Conservation (phyloP, 768 basidiomycete genomes). For the Phanerochaete carnosa region DNA sequence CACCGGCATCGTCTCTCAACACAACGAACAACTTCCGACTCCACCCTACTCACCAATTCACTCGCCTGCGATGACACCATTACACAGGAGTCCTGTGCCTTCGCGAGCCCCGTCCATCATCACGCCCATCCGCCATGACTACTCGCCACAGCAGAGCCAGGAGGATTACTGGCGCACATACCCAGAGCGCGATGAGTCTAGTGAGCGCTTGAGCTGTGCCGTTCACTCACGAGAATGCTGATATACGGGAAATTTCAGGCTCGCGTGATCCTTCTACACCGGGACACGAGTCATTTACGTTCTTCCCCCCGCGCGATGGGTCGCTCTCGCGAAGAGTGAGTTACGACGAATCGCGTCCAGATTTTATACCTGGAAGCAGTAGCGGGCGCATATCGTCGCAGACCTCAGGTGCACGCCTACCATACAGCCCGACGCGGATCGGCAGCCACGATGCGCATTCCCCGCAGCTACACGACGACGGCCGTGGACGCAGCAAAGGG, state of each 20-base stretch:
- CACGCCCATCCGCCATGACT: neutral
- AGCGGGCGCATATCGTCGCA: constrained; percentile 8
- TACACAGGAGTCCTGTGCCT: constrained; percentile 13
- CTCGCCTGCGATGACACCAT: constrained; percentile 21
- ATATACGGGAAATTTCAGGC: neutral
- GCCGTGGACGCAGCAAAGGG: constrained; percentile 35
- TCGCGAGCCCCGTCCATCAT: constrained; percentile 9
- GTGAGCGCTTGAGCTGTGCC: constrained; percentile 3
- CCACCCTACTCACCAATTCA: constrained; percentile 32
- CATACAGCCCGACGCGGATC: neutral
- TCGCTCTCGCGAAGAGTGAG: constrained; percentile 20
- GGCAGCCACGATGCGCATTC: neutral
- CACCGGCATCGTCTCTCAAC: constrained; percentile 26
- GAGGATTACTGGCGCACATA: constrained; percentile 18
- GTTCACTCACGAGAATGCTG: neutral
- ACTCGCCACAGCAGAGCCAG: constrained; percentile 17
- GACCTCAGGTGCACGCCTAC: neutral
- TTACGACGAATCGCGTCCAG: constrained; percentile 17
- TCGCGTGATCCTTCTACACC: constrained; percentile 1
- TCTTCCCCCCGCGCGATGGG: constrained; percentile 14
- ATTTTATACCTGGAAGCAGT: constrained; percentile 23
- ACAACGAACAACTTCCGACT: constrained; percentile 20
- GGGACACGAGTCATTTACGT: constrained; percentile 1
- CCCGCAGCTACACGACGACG: constrained; percentile 16
- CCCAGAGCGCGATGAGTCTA: constrained; percentile 13